Conservation (phyloP, 192 early-diverging fungal genomes). For the Jimgerdemannia flammicorona region DNA sequence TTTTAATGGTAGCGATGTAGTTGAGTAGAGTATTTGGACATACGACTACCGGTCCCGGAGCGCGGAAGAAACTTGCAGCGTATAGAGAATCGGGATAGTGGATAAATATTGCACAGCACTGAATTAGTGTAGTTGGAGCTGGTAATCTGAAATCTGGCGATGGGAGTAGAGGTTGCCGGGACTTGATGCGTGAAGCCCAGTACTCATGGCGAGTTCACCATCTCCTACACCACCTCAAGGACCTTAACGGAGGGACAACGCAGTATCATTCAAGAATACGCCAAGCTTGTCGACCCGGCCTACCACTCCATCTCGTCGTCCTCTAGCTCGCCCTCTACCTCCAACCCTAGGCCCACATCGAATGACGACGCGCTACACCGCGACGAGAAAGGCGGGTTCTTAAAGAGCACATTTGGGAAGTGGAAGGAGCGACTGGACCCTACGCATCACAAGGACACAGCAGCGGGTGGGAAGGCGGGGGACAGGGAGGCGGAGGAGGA, state of each 20-base stretch:
- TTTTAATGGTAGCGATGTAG: constrained; percentile 2
- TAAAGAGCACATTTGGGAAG: constrained; percentile 58
- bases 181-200: constrained; percentile 1
- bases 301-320: constrained; percentile 22
- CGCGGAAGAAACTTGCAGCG: too few species aligned
- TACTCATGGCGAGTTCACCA: neutral
- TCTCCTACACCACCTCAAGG: constrained; percentile 13
- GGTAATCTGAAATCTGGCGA: too few species aligned
- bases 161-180: too few species aligned
- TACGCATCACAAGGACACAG: constrained; percentile 16
- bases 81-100: neutral
- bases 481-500: too few species aligned
- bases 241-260: constrained; percentile 42
- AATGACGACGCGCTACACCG: constrained; percentile 16
- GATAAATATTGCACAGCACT: neutral
- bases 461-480: too few species aligned
- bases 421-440: constrained; percentile 44
- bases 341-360: constrained; percentile 13
- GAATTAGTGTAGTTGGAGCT: too few species aligned
- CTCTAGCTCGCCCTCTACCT: constrained; percentile 5
- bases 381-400: constrained; percentile 41
- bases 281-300: constrained; percentile 31
- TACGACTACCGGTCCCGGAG: too few species aligned
- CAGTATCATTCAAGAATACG: constrained; percentile 62
- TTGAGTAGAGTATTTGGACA: too few species aligned